Evolutionary conservation across 495 filamentous ascomycete species (phyloP).

Genomic region (Friedmanniomyces simplex): DNA sequence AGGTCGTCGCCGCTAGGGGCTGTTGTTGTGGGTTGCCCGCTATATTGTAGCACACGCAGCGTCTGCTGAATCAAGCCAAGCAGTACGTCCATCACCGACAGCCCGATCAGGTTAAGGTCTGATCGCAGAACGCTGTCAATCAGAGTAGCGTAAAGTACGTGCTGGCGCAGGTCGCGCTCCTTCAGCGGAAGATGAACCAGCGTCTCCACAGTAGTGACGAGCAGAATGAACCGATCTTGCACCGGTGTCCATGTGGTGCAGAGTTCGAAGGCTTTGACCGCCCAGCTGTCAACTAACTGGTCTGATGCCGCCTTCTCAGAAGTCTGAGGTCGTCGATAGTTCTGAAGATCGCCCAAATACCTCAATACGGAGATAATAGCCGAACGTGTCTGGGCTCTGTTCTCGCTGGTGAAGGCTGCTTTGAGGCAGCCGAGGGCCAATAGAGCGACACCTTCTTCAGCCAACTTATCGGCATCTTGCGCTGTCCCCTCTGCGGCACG

Average conservation of each 20-base stretch:
- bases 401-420: conserved; percentile 65
- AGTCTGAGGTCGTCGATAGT: conserved; percentile 7
- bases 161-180: conserved; percentile 55
- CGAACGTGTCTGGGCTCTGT: conserved; percentile 61
- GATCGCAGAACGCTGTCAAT: conserved; percentile 74
- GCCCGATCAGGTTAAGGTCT: conserved; percentile 80
- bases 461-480: conserved; percentile 72
- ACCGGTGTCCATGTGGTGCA: conserved; percentile 55
- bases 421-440: conserved; percentile 73
- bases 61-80: conserved; percentile 72
- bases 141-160: conserved; percentile 62
- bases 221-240: conserved; percentile 78
- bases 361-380: conserved; percentile 59
- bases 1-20: conserved; percentile 20
- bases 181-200: conserved; percentile 52
- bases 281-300: conserved; percentile 50
- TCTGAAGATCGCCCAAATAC: conserved; percentile 51
- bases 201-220: conserved; percentile 67
- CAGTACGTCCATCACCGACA: conserved; percentile 87
- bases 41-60: conserved; percentile 57
- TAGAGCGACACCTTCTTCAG: conserved; percentile 76
- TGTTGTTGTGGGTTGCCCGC: conserved; percentile 25
- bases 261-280: conserved; percentile 65
- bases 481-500: conserved; percentile 61
- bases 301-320: conserved; percentile 19